These are phyloP conservation scores for Pseudodiploospora longispora DNA, from an alignment of 2,329 filamentous ascomycete species.

Conservation along the genomic window DNA sequence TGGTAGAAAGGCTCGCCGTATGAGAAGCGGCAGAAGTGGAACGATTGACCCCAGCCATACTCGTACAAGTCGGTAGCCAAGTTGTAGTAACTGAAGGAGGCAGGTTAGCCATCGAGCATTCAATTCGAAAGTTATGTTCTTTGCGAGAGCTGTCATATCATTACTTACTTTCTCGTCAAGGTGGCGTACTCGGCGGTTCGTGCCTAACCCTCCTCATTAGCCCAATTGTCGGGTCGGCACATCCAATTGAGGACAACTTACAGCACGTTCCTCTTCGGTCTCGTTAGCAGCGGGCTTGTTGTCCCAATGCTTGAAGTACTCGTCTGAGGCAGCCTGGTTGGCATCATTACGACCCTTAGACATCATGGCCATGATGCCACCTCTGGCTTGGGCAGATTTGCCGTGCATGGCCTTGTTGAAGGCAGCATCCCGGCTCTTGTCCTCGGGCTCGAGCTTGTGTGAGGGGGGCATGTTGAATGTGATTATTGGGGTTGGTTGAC, in stretches of 20 bases:
- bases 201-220: constrained; percentile 39
- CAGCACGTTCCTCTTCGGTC: constrained; percentile 8
- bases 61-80: constrained; percentile 87
- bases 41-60: constrained; percentile 86
- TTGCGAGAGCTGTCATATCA: neutral
- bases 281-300: constrained; percentile 72
- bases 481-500: neutral
- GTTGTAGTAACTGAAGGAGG: constrained; percentile 67
- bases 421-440: constrained; percentile 76
- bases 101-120: neutral
- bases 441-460: constrained; percentile 39
- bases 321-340: constrained; percentile 74
- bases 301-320: constrained; percentile 97
- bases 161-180: constrained; percentile 78
- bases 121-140: too few relatives aligned
- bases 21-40: constrained; percentile 93
- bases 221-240: neutral
- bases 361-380: constrained; percentile 76
- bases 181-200: constrained; percentile 86
- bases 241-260: neutral
- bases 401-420: constrained; percentile 88
- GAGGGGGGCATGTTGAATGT: constrained; percentile 8
- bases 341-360: constrained; percentile 62
- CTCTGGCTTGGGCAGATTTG: constrained; percentile 56
- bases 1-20: constrained; percentile 76